Conservation (phyloP, 768 basidiomycete species). For the Rhizopogon vulgaris region DNA sequence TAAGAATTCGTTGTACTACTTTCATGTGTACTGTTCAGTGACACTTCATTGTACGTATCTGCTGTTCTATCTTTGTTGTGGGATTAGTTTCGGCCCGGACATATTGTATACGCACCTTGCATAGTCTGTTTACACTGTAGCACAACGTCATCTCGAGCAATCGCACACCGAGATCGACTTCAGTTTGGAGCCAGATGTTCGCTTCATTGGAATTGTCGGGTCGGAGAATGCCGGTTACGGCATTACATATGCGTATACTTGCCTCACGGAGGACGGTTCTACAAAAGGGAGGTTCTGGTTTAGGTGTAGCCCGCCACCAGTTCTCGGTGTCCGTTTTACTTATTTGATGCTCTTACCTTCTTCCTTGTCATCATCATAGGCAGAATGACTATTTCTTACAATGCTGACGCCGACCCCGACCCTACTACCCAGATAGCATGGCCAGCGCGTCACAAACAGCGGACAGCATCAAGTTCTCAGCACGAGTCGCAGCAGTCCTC, state of each 20-base stretch:
- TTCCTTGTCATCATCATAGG: slow-evolving; percentile 1
- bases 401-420: slow-evolving; percentile 54
- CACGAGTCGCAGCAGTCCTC: slow-evolving; percentile 16
- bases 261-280: not conserved
- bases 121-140: slow-evolving; percentile 13
- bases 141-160: slow-evolving; percentile 5
- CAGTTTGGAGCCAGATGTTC: too few species aligned
- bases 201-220: too few species aligned
- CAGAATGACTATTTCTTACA: slow-evolving; percentile 57
- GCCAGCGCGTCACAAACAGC: slow-evolving; percentile 42
- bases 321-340: not conserved
- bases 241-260: not conserved
- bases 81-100: slow-evolving; percentile 19
- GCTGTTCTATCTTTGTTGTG: slow-evolving; percentile 15
- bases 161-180: not conserved
- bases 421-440: slow-evolving; percentile 77
- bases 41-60: slow-evolving; percentile 6
- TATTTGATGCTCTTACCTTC: slow-evolving; percentile 3
- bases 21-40: slow-evolving; percentile 8
- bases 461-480: slow-evolving; percentile 17
- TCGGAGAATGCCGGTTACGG: slow-evolving; percentile 22
- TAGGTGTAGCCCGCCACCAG: not conserved
- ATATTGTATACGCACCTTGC: slow-evolving; percentile 3
- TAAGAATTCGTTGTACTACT: not conserved
- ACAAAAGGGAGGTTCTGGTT: slow-evolving; percentile 12